Base-by-base conservation (phyloP, 148 eudicot species). In the Spergularia marina region DNA sequence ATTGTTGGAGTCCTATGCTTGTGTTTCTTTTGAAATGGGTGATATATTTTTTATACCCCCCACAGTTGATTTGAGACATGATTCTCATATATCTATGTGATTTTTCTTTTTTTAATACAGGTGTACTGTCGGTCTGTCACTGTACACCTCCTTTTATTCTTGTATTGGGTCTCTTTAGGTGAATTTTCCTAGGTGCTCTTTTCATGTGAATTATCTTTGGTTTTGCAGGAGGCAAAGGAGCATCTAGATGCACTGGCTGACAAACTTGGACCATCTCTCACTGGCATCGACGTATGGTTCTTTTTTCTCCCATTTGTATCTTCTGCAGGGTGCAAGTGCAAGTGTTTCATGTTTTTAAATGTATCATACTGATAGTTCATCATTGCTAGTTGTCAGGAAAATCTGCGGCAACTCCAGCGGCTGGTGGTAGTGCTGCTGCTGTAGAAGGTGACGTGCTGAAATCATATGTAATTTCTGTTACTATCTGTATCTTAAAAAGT, bases 201-300 rank as follows among this genome's bases (percentile, higher is more conserved):
- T 18, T 20, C 13, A 67, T 70, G 20, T 44, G 65, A 39, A 68
- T 58, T 73, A 53, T 70, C 36, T 65, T 73, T 73, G 61, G 36
- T 30, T 30, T 61, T 81, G 72, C 84, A 95, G 99, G 99, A 95
- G 74, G 99, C 97, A 70, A 95, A 95, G 85, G 99, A 92, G 82
- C 97, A 91, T 85, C 92, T 95, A 81, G 88, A 84, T 81, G 99
- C 97, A n/a, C 73, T 95, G 79, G 97, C 92, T 71, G 93, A 88
- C 86, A 89, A 92, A 82, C 87, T 95, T 77, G 99, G 97, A 73
- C 72, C 90, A 40, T 88, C 99, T 30, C 82, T 95, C 80, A 79
- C 93, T 54, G 96, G 83, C 73, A 89, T 95, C 69, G 83, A 92
- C 85, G 99, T 95, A 92, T 82, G 91, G 71, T 82, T 55, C 40